Percentiles rank a stretch among this genome's conserved stretches.
Conservation (phyloP, 129 eudicot species). For the Saposhnikovia divaricata region DNA sequence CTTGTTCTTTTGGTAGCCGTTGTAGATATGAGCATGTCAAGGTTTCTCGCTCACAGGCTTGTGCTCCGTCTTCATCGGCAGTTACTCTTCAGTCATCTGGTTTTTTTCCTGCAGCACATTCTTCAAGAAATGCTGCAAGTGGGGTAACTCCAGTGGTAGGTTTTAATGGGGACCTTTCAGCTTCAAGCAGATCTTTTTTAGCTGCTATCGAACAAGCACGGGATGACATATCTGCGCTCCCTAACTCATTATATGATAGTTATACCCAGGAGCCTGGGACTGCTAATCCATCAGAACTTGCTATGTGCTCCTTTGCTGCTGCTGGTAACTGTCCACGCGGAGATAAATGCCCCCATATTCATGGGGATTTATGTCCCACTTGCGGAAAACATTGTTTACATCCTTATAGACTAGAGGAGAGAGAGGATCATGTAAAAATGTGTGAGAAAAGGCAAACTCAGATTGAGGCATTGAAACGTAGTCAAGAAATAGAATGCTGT, state of each 20-base stretch:
- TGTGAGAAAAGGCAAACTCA: conserved; percentile 71
- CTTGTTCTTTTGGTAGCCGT: conserved; percentile 73
- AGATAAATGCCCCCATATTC: conserved; percentile 79
- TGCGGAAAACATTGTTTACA: conserved; percentile 85
- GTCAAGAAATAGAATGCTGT: conserved; percentile 95
- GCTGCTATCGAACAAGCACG: conserved; percentile 31
- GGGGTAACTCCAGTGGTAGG: neutral
- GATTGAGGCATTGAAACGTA: conserved; percentile 64
- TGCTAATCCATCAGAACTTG: conserved; percentile 39
- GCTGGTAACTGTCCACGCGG: conserved; percentile 40
- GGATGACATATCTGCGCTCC: conserved; percentile 32
- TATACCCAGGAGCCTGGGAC: conserved; percentile 31
- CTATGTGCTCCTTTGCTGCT: conserved; percentile 24
- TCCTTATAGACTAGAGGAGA: conserved; percentile 72
- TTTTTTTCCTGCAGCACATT: neutral
- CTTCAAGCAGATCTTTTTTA: conserved; percentile 27
- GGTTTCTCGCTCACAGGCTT: conserved; percentile 39
- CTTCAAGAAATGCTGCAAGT: conserved; percentile 1
- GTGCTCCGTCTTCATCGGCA: conserved; percentile 53
- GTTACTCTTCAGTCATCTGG: conserved; percentile 6
- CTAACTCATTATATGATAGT: conserved; percentile 23
- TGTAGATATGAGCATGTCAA: conserved; percentile 89
- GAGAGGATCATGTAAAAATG: conserved; percentile 58
- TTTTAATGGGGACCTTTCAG: conserved; percentile 36
- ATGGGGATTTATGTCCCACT: conserved; percentile 75